Conservation (phyloP, 1,139 yeast species). For the Candida sojae region DNA sequence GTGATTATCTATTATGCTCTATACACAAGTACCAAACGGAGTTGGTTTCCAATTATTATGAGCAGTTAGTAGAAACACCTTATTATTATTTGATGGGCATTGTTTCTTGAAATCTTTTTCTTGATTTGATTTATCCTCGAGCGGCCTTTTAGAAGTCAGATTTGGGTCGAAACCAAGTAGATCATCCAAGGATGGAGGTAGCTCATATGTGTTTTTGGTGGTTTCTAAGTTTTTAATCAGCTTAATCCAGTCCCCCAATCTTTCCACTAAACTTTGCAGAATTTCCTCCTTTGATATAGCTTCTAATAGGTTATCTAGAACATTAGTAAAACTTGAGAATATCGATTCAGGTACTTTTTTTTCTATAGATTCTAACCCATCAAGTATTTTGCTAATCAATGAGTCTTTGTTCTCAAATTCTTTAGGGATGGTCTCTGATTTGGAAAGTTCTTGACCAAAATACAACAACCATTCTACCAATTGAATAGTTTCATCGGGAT, state of each 20-base stretch:
- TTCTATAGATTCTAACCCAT: background rate
- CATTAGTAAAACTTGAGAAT: background rate
- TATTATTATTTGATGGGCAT: conserved; percentile 1
- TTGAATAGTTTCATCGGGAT: conserved; percentile 15
- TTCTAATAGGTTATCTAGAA: background rate
- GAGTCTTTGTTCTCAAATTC: background rate
- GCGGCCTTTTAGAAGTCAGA: conserved; percentile 3
- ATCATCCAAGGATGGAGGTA: conserved; percentile 28
- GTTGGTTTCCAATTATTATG: conserved; percentile 34
- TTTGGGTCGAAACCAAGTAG: conserved; percentile 16
- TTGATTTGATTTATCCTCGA: conserved; percentile 4
- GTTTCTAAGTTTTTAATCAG: conserved; percentile 4
- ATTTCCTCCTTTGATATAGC: background rate
- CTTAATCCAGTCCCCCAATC: conserved; percentile 7
- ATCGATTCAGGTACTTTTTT: background rate
- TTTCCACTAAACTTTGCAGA: background rate
- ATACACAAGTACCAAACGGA: conserved; percentile 30
- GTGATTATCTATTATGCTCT: background rate
- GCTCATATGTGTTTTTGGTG: conserved; percentile 14
- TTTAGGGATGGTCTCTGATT: background rate
- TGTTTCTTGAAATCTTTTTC: conserved; percentile 12
- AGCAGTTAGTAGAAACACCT: conserved; percentile 26
- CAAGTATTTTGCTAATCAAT: background rate
- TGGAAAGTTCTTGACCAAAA: conserved; percentile 1
- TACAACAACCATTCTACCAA: conserved; percentile 21